Evolutionary conservation across 2,329 filamentous ascomycete species (phyloP), one percentile per base, ranked within the genome.

Genomic region (Aspergillus piperis): DNA sequence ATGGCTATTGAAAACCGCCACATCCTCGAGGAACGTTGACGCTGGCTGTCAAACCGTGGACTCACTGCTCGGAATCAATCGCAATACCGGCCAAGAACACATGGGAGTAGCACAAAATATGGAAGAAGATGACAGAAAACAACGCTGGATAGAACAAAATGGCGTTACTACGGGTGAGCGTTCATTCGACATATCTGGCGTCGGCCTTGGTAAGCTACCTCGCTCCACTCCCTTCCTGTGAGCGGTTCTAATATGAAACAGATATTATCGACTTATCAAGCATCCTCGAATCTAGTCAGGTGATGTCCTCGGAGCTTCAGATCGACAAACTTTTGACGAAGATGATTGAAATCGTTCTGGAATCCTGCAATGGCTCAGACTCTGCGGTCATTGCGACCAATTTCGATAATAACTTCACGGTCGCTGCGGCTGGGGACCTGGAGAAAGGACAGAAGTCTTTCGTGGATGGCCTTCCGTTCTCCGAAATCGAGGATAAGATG

Each of bases 251-350:
- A 83, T 39, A 77, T 3, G 79, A 80, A 38, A 70, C 83, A 59
- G 86, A 88, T 68, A 87, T 89, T 69, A 83, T 89, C 57, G 86
- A 88, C 70, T 70, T 88, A 15, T 84, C 84, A 2, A 86, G 83
- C 44, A 88, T 89, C 49, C 78, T 89, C 4, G 85, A 88, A 65
- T 87, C 85, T 25, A 87, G 84, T 57, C 86, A 88, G 70, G 80
- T 88, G 5, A 82, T 89, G 65, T 88, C 86, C 6, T 88, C 85
- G 13, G 86, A 88, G 67, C 77, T 89, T 15, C 82, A 87, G 62
- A 84, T 88, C 44, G 86, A 88, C 61, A 84, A 83, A 53, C 77
- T 89, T 3, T 77, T 88, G 58, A 80, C 82, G 2, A 88, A 87
- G 71, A 86, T 89, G 81, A 84, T 85, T 15, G 83, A 84, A 58